These are phyloP conservation scores for Talaromyces thailandensis DNA, from an alignment of 495 filamentous ascomycete genomes.

Conservation along the genomic window DNA sequence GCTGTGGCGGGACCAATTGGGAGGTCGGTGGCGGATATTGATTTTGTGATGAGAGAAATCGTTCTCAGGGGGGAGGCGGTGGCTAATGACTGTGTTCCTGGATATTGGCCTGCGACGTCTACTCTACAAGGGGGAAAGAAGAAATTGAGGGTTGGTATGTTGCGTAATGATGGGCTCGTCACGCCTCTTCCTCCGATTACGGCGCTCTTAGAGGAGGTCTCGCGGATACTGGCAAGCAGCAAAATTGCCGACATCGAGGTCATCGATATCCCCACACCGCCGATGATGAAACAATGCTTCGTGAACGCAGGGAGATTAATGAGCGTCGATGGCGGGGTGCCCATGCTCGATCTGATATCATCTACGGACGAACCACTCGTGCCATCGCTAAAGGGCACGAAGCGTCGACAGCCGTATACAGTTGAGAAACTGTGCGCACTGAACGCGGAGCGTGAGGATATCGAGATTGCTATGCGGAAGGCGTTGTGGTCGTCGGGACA, in stretches of 20 bases:
- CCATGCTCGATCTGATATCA: conserved; percentile 46
- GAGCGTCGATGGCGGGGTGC: conserved; percentile 41
- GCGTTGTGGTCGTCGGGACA: conserved; percentile 37
- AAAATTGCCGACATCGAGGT: conserved; percentile 35
- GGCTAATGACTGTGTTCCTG: conserved; percentile 40
- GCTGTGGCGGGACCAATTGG: conserved; percentile 44
- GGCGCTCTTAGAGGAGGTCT: conserved; percentile 43
- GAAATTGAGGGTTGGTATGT: conserved; percentile 44
- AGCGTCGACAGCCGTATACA: conserved; percentile 28
- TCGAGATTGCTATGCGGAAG: conserved; percentile 46
- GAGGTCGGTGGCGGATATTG: conserved; percentile 33
- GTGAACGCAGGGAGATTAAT: conserved; percentile 48
- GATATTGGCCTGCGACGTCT: conserved; percentile 27
- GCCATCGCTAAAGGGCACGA: conserved; percentile 45
- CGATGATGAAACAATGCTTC: conserved; percentile 42
- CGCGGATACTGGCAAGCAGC: conserved; percentile 25
- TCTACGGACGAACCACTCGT: conserved; percentile 45
- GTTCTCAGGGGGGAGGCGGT: conserved; percentile 38
- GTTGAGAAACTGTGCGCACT: conserved; percentile 38
- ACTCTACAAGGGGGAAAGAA: not conserved
- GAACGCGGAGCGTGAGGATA: conserved; percentile 36
- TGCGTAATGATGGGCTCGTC: conserved; percentile 47
- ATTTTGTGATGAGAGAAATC: conserved; percentile 40
- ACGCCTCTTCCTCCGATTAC: conserved; percentile 50
- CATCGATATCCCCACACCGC: conserved; percentile 41